A percentile compares a stretch with the other conserved stretches of the same genome.
Evolutionary conservation across 495 filamentous ascomycete species (phyloP).

Genomic region (Elaphomyces granulatus): DNA sequence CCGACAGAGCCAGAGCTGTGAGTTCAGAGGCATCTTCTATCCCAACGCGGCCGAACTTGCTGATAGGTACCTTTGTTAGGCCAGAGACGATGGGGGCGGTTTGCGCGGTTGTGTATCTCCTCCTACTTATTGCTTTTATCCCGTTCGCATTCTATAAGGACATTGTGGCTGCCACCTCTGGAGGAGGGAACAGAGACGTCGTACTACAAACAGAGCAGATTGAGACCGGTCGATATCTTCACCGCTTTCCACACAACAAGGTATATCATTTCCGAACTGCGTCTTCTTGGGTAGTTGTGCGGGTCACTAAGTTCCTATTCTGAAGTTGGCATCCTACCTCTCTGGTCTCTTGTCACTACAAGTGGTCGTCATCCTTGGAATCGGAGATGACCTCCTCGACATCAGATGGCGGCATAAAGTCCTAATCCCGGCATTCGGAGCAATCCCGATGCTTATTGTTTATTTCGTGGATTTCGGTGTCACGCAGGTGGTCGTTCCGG

Average conservation of each 20-base stretch:
- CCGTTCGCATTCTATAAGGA: slow-evolving; percentile 97
- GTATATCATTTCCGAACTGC: slow-evolving; percentile 26
- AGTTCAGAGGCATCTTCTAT: slow-evolving; percentile 17
- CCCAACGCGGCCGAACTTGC: slow-evolving; percentile 1
- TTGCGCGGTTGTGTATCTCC: slow-evolving; percentile 81
- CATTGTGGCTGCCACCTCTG: slow-evolving; percentile 89
- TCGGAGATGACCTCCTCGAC: slow-evolving; percentile 94
- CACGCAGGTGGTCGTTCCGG: slow-evolving; percentile 81
- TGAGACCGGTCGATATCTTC: slow-evolving; percentile 64
- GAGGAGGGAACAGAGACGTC: slow-evolving; percentile 80
- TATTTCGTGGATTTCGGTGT: slow-evolving; percentile 98
- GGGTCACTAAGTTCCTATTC: too few species aligned
- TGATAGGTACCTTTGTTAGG: slow-evolving; percentile 28
- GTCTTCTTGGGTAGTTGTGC: background rate
- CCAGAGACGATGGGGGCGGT: slow-evolving; percentile 97
- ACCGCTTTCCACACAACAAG: slow-evolving; percentile 90
- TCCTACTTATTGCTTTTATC: slow-evolving; percentile 78
- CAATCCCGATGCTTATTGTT: slow-evolving; percentile 87
- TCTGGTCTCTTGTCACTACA: slow-evolving; percentile 88
- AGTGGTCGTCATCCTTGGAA: slow-evolving; percentile 74
- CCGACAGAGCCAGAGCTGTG: slow-evolving; percentile 58
- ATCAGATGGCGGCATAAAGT: slow-evolving; percentile 98
- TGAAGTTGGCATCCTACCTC: slow-evolving; percentile 81
- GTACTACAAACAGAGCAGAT: slow-evolving; percentile 50
- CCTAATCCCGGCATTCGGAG: slow-evolving; percentile 86